phyloP scores from a whole-genome alignment of 768 basidiomycete species.

The Boletus bicolor region DNA sequence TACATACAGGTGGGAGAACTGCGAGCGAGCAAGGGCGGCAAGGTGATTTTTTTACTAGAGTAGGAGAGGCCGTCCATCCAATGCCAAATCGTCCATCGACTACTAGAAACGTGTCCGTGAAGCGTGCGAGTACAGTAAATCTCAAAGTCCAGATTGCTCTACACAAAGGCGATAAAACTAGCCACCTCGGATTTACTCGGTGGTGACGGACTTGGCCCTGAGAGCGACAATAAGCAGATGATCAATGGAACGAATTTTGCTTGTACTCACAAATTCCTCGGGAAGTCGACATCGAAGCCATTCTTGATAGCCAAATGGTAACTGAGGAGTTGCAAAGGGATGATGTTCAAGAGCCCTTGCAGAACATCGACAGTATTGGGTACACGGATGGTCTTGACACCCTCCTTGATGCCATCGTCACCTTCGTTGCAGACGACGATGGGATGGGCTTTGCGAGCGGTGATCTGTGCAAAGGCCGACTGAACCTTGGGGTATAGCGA shows the following conservation, averaged over 20 bases:
- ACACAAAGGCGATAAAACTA: background rate
- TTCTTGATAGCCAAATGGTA: conserved; percentile 96
- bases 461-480: conserved; percentile 93
- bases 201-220: conserved; percentile 76
- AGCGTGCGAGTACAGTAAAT: conserved; percentile 13
- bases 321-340: conserved; percentile 91
- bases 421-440: conserved; percentile 95
- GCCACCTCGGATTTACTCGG: conserved; percentile 46
- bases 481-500: conserved; percentile 98
- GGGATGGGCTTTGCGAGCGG: conserved; percentile 92
- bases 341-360: conserved; percentile 94
- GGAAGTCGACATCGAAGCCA: conserved; percentile 92
- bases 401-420: conserved; percentile 72
- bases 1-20: background rate
- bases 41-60: background rate
- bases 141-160: conserved; percentile 11
- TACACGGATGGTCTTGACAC: conserved; percentile 87
- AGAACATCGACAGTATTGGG: conserved; percentile 92
- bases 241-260: background rate
- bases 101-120: conserved; percentile 26
- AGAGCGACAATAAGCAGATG: conserved; percentile 10
- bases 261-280: conserved; percentile 79
- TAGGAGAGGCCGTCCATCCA: conserved; percentile 17
- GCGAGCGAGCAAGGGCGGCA: background rate
- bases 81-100: conserved; percentile 25